Conservation (phyloP, 257 asterid species). For the Linaria vulgaris region DNA sequence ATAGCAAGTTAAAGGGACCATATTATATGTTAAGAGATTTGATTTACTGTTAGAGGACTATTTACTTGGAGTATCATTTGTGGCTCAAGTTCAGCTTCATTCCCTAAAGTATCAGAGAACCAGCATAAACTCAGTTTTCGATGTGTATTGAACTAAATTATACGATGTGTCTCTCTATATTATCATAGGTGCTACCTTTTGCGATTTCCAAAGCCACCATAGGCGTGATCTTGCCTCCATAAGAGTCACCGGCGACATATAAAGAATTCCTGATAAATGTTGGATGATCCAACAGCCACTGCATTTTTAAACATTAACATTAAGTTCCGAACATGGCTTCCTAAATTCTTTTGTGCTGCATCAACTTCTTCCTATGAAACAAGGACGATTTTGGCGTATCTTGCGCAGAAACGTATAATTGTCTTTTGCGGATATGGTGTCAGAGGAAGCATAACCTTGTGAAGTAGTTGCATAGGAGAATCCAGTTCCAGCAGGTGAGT, state of each 20-base stretch:
- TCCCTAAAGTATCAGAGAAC: constrained; percentile 31
- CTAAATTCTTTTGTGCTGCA: no score
- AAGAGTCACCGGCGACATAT: constrained; percentile 54
- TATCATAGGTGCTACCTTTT: constrained; percentile 24
- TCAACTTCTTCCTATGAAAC: no score
- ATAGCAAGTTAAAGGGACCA: background rate
- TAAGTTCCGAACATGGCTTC: no score
- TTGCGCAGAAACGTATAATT: constrained; percentile 1
- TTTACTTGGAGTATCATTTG: constrained; percentile 37
- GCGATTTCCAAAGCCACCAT: constrained; percentile 42
- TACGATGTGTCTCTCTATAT: background rate
- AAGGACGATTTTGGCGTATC: no score
- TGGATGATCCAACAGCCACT: constrained; percentile 60
- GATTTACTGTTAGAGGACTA: background rate
- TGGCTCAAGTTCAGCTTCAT: constrained; percentile 45
- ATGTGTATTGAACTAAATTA: background rate
- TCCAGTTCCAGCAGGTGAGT: constrained; percentile 48
- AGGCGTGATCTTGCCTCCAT: constrained; percentile 48
- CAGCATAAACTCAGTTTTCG: background rate
- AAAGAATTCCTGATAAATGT: constrained; percentile 37
- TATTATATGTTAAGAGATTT: background rate
- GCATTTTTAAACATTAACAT: constrained; percentile 15
- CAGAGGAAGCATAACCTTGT: constrained; percentile 23
- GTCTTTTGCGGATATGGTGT: constrained; percentile 27
- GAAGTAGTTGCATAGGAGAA: constrained; percentile 42